Evolutionary conservation across 169 alveolate species (phyloP).

Genomic region (Eimeria necatrix): DNA sequence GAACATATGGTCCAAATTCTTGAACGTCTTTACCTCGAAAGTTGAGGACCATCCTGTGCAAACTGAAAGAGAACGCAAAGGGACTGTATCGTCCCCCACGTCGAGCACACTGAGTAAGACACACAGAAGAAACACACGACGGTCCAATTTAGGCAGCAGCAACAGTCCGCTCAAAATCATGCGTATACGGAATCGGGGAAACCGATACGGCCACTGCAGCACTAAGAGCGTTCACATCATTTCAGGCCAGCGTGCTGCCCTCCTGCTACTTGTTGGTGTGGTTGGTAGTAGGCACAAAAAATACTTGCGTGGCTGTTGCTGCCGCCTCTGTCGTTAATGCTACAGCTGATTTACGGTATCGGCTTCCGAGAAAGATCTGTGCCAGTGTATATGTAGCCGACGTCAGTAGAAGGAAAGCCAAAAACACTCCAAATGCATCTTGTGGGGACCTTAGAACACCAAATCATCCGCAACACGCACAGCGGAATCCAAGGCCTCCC

Average conservation of each 20-base stretch:
- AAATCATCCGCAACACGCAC: too few species aligned
- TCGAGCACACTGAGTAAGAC: conserved; percentile 46
- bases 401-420: conserved; percentile 63
- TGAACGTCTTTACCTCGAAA: conserved; percentile 24
- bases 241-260: too few species aligned
- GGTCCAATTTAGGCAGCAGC: background rate
- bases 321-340: background rate
- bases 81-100: conserved; percentile 81
- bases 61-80: conserved; percentile 67
- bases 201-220: too few species aligned
- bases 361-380: conserved; percentile 48
- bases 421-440: conserved; percentile 80
- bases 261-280: too few species aligned
- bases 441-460: conserved; percentile 47
- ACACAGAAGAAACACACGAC: too few species aligned
- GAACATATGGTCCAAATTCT: conserved; percentile 78
- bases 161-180: background rate
- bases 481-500: too few species aligned
- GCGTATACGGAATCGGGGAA: too few species aligned
- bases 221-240: too few species aligned
- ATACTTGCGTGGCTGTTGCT: background rate
- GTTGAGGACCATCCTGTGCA: conserved; percentile 80
- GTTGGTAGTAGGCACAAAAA: too few species aligned
- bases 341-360: conserved; percentile 20
- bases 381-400: conserved; percentile 67